Conservation (phyloP, 306 rosid genomes). For the Rosa persica region DNA sequence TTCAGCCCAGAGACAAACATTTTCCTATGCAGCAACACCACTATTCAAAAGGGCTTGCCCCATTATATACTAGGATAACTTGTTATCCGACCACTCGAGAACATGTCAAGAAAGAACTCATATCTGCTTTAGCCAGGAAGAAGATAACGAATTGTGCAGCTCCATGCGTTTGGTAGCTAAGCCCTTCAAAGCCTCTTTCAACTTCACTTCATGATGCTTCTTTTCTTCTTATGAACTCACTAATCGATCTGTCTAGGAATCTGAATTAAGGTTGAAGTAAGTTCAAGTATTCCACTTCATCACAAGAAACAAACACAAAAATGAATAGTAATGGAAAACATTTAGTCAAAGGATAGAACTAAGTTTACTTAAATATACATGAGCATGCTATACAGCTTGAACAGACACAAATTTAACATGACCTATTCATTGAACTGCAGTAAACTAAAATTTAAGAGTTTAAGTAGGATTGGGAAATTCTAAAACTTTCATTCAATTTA, state of each 20-base stretch:
- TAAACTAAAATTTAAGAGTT: background rate
- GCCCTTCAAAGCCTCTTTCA: conserved; percentile 83
- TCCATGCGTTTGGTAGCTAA: conserved; percentile 81
- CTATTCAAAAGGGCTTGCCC: conserved; percentile 37
- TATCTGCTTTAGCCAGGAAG: conserved; percentile 91
- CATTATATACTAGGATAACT: background rate
- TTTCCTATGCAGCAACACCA: conserved; percentile 56
- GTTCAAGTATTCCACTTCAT: background rate
- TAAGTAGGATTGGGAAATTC: background rate
- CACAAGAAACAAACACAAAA: background rate
- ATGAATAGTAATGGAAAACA: conserved; percentile 8
- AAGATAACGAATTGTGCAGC: conserved; percentile 85
- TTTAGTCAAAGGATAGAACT: background rate
- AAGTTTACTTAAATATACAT: conserved; percentile 7
- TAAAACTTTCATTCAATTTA: background rate
- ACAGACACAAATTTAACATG: background rate
- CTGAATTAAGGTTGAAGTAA: conserved; percentile 45
- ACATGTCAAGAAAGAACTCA: conserved; percentile 25
- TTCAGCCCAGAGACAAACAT: background rate
- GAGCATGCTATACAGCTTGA: background rate
- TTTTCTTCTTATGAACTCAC: conserved; percentile 82
- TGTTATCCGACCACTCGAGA: background rate
- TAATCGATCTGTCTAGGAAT: conserved; percentile 65
- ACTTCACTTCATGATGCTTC: conserved; percentile 82
- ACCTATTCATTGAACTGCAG: background rate